Conservation (phyloP, 441 rosid genomes). For the Croton setiger region DNA sequence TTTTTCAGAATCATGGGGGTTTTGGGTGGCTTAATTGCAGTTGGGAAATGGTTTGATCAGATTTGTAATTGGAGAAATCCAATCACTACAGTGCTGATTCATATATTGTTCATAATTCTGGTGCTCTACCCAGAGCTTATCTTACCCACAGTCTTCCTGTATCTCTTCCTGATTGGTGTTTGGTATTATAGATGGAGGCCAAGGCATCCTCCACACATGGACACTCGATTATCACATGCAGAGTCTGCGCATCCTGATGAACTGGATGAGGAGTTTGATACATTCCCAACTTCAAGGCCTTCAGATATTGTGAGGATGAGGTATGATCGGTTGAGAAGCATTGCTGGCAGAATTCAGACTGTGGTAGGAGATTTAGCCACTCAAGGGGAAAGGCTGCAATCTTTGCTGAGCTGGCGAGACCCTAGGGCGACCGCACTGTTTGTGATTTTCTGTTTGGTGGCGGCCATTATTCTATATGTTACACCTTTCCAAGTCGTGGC, state of each 20-base stretch:
- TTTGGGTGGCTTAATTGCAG: conserved; percentile 70
- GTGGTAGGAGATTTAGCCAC: conserved; percentile 96
- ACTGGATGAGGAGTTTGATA: conserved; percentile 91
- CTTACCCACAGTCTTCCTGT: conserved; percentile 84
- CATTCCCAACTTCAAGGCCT: conserved; percentile 77
- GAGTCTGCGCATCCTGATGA: conserved; percentile 87
- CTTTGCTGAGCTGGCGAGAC: conserved; percentile 95
- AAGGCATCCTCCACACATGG: conserved; percentile 97
- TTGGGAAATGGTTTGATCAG: conserved; percentile 92
- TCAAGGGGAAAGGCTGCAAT: conserved; percentile 92
- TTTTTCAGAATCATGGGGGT: conserved; percentile 91
- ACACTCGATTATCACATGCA: conserved; percentile 88
- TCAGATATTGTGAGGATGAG: conserved; percentile 82
- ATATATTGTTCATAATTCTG: conserved; percentile 80
- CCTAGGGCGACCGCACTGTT: conserved; percentile 89
- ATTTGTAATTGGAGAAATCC: conserved; percentile 95
- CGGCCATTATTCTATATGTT: conserved; percentile 77
- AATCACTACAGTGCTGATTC: conserved; percentile 84
- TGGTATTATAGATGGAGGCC: conserved; percentile 97
- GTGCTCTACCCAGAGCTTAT: conserved; percentile 93
- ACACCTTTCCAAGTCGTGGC: conserved; percentile 92
- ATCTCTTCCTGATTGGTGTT: conserved; percentile 88
- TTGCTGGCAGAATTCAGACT: conserved; percentile 91
- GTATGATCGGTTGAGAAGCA: conserved; percentile 85
- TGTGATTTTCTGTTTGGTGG: conserved; percentile 74